These are phyloP conservation scores for Tothia fuscella DNA, from an alignment of 2,329 filamentous ascomycete genomes.

Conservation along the genomic window DNA sequence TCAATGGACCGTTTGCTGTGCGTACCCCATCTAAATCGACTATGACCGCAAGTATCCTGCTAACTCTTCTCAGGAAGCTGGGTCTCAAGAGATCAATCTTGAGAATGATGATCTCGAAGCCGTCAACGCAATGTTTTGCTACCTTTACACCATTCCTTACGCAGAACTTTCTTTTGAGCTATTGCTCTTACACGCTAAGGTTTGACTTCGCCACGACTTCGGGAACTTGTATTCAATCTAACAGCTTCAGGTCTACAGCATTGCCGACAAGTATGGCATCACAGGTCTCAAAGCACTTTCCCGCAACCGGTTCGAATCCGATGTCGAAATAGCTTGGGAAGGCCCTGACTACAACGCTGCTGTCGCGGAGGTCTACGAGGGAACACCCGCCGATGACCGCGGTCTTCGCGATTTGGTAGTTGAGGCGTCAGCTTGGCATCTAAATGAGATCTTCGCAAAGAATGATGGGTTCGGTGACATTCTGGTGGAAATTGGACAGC, in stretches of 20 bases:
- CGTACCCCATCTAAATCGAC: too few species aligned
- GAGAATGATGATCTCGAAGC: neutral
- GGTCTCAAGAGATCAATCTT: neutral
- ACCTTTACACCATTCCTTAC: neutral
- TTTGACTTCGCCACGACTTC: too few species aligned
- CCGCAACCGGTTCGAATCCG: neutral
- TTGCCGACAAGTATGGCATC: neutral
- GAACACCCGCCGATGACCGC: neutral
- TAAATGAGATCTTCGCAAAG: too few species aligned
- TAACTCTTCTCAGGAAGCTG: neutral
- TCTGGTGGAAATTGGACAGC: too few species aligned
- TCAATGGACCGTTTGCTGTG: too few species aligned
- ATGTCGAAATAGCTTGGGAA: neutral
- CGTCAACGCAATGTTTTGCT: neutral
- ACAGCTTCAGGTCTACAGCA: neutral
- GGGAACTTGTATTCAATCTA: too few species aligned
- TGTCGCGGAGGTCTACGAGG: neutral
- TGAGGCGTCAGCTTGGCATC: too few species aligned
- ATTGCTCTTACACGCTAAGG: too few species aligned
- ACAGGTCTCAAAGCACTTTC: neutral
- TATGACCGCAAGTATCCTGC: too few species aligned
- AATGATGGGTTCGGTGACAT: too few species aligned
- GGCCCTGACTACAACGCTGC: neutral
- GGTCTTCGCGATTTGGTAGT: neutral
- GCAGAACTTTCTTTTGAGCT: too few species aligned